These are phyloP conservation scores for Mycena olivaceomarginata DNA, from an alignment of 768 basidiomycete species.

Conservation along the genomic window DNA sequence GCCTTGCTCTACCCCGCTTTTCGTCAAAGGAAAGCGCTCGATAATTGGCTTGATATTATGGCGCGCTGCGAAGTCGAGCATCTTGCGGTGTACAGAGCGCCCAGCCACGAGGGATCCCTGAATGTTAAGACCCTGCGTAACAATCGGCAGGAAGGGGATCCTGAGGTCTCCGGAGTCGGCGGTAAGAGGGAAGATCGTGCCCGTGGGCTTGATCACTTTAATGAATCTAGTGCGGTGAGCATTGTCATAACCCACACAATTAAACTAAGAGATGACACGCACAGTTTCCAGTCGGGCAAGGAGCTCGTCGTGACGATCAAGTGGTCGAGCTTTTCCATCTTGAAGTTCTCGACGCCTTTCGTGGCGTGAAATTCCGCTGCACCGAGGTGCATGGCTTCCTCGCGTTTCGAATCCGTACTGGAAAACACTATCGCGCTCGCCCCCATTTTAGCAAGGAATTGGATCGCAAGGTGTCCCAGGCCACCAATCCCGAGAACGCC, in stretches of 20 bases:
- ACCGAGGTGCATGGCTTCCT: conserved; percentile 56
- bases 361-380: conserved; percentile 59
- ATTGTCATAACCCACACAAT: not conserved
- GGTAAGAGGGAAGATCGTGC: conserved; percentile 36
- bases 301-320: conserved; percentile 55
- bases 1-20: no score
- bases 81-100: no score
- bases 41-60: no score
- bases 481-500: conserved; percentile 59
- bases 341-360: conserved; percentile 47
- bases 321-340: conserved; percentile 52
- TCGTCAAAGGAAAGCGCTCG: no score
- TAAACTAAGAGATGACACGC: not conserved
- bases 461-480: conserved; percentile 62
- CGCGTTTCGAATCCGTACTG: conserved; percentile 53
- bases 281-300: conserved; percentile 37
- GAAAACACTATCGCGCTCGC: conserved; percentile 62
- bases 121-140: conserved; percentile 26
- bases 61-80: conserved; percentile 18
- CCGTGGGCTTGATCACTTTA: conserved; percentile 31
- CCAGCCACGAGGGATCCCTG: not conserved
- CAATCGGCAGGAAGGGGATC: conserved; percentile 29
- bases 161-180: conserved; percentile 10
- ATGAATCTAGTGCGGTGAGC: conserved; percentile 25
- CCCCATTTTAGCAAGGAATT: conserved; percentile 62